Evolutionary conservation across 1,284 basidiomycete species (phyloP).

Genomic region (Mycena citricolor): DNA sequence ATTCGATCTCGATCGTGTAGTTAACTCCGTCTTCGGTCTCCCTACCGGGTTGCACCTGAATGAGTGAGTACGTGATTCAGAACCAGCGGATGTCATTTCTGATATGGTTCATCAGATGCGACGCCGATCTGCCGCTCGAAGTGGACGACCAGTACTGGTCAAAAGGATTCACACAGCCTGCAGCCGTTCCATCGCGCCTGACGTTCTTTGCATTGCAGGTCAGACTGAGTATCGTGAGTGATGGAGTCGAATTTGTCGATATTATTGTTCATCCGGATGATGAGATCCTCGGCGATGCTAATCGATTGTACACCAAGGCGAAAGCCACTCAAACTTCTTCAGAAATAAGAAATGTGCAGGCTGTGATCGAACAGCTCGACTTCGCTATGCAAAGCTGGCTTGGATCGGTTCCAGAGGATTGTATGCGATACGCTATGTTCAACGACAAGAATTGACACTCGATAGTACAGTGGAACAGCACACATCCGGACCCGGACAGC

Average conservation of each 20-base stretch:
- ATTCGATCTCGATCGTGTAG: slow-evolving; percentile 49
- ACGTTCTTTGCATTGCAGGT: slow-evolving; percentile 59
- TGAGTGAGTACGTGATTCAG: slow-evolving; percentile 51
- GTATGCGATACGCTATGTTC: slow-evolving; percentile 34
- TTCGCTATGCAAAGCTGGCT: slow-evolving; percentile 69
- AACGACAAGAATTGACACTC: too few relatives aligned
- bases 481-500: slow-evolving; percentile 49
- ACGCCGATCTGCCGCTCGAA: slow-evolving; percentile 64
- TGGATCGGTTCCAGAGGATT: slow-evolving; percentile 58
- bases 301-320: too few relatives aligned
- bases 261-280: too few relatives aligned
- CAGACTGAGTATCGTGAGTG: too few relatives aligned
- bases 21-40: slow-evolving; percentile 70
- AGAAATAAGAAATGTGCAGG: too few relatives aligned
- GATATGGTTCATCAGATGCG: slow-evolving; percentile 30
- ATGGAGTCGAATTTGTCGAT: too few relatives aligned
- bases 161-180: slow-evolving; percentile 46
- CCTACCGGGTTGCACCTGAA: slow-evolving; percentile 76
- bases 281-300: slow-evolving; percentile 55
- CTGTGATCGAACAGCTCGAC: slow-evolving; percentile 62
- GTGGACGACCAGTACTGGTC: slow-evolving; percentile 76
- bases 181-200: slow-evolving; percentile 49
- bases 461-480: slow-evolving; percentile 69
- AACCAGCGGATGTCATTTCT: too few relatives aligned
- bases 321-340: too few relatives aligned